These are phyloP conservation scores for Apiospora kogelbergensis DNA, from an alignment of 2,329 filamentous ascomycete genomes.

Conservation along the genomic window DNA sequence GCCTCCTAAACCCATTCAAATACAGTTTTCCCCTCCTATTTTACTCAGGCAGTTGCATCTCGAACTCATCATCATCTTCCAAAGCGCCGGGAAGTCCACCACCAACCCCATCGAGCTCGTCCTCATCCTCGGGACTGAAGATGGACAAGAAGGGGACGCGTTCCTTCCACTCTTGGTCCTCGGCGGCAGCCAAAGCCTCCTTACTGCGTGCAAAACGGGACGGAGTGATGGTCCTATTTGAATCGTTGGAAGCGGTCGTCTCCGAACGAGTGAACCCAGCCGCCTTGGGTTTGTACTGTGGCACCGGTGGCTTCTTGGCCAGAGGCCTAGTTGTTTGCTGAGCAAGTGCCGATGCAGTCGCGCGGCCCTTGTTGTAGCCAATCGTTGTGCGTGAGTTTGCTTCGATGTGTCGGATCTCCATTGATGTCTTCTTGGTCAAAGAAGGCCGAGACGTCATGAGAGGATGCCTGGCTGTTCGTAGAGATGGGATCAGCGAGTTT, in stretches of 20 bases:
- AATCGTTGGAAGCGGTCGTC: constrained; percentile 38
- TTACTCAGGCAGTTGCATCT: constrained; percentile 46
- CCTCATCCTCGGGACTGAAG: constrained; percentile 52
- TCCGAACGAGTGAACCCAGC: constrained; percentile 30
- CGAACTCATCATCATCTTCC: constrained; percentile 52
- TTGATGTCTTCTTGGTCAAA: constrained; percentile 47
- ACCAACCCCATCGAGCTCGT: constrained; percentile 31
- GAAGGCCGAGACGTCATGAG: constrained; percentile 35
- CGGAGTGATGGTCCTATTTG: constrained; percentile 48
- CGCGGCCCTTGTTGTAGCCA: constrained; percentile 79
- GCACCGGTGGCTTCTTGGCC: constrained; percentile 12
- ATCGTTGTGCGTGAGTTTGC: constrained; percentile 77
- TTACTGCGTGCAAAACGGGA: constrained; percentile 39
- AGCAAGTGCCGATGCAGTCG: constrained; percentile 48
- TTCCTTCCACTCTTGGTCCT: constrained; percentile 35
- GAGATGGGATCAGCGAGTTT: constrained; percentile 27
- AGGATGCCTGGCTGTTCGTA: constrained; percentile 30
- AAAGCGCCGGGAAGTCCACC: constrained; percentile 29
- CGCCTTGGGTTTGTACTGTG: constrained; percentile 18
- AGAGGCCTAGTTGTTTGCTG: constrained; percentile 28
- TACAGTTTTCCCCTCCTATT: constrained; percentile 7
- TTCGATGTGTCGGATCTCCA: constrained; percentile 61
- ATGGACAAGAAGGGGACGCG: constrained; percentile 57
- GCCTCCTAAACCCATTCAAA: constrained; percentile 11
- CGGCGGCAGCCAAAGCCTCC: constrained; percentile 24